Conservation (phyloP, 148 eudicot species). For the Nepenthes mirabilis region DNA sequence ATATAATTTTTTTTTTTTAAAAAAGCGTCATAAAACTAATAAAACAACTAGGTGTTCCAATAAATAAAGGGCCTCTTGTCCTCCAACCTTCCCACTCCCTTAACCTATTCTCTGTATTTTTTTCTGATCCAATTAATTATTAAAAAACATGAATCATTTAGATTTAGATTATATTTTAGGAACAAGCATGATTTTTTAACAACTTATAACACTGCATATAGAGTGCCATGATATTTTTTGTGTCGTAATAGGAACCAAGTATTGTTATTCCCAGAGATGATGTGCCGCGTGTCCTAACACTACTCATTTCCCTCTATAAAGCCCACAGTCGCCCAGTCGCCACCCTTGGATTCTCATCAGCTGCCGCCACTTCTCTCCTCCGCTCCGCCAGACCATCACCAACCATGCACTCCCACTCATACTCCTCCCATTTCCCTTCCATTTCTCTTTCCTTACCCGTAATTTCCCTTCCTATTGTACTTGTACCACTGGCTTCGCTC, state of each 20-base stretch:
- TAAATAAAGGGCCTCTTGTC: constrained; percentile 24
- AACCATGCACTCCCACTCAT: constrained; percentile 11
- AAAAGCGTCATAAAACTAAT: not conserved
- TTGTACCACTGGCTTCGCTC: constrained; percentile 4
- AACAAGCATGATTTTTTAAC: no score
- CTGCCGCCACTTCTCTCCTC: not conserved
- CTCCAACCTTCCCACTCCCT: constrained; percentile 2
- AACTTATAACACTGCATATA: no score
- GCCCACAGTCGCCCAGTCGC: constrained; percentile 5
- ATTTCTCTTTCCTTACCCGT: not conserved
- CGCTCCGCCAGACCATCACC: not conserved
- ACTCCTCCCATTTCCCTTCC: constrained; percentile 3
- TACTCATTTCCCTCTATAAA: constrained; percentile 21
- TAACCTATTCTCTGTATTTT: not conserved
- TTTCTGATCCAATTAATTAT: no score
- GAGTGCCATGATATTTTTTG: no score
- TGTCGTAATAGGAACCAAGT: no score
- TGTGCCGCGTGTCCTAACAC: not conserved
- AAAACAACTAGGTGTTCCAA: constrained; percentile 17
- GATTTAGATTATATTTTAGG: no score
- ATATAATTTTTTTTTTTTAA: no score
- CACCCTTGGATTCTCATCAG: constrained; percentile 10
- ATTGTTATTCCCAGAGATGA: no score
- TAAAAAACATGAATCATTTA: no score
- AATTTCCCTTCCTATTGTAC: not conserved